Percentiles rank a stretch among this genome's conserved stretches.
These are phyloP conservation scores for Fusarium chaquense DNA, from an alignment of 2,329 filamentous ascomycete species.

Conservation along the genomic window DNA sequence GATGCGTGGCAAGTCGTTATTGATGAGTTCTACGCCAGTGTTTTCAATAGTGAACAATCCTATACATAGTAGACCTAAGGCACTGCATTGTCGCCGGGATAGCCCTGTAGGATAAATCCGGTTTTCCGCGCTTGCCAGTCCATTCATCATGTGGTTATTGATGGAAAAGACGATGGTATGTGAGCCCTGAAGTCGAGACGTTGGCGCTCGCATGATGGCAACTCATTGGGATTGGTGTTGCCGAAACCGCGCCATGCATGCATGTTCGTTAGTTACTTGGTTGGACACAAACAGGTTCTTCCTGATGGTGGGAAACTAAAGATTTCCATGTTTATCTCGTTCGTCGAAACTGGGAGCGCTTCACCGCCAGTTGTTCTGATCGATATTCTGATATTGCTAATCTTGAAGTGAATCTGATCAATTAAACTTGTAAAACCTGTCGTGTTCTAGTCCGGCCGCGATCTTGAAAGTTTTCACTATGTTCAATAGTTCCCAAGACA, in stretches of 20 bases:
- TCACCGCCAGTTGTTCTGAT: slow-evolving; percentile 47
- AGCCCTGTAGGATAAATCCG: slow-evolving; percentile 20
- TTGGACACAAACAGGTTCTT: slow-evolving; percentile 28
- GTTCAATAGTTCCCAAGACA: not conserved
- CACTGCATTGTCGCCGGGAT: slow-evolving; percentile 30
- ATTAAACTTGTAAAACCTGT: slow-evolving; percentile 21
- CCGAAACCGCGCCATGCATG: slow-evolving; percentile 39
- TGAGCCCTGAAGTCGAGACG: slow-evolving; percentile 24
- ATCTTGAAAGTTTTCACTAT: not conserved
- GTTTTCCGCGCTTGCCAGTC: slow-evolving; percentile 6
- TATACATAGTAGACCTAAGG: slow-evolving; percentile 38
- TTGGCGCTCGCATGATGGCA: slow-evolving; percentile 13
- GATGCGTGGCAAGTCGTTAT: slow-evolving; percentile 44
- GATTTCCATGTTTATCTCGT: slow-evolving; percentile 34
- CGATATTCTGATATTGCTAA: slow-evolving; percentile 18
- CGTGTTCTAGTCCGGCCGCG: not conserved
- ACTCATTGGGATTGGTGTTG: slow-evolving; percentile 18
- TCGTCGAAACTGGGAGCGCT: slow-evolving; percentile 17
- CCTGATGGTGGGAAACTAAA: slow-evolving; percentile 15
- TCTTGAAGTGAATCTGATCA: slow-evolving; percentile 27
- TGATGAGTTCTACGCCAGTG: slow-evolving; percentile 31
- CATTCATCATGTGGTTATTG: slow-evolving; percentile 12
- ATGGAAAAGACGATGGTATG: slow-evolving; percentile 35
- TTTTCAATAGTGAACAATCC: slow-evolving; percentile 33
- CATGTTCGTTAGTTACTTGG: slow-evolving; percentile 40